Evolutionary conservation across 2,329 filamentous ascomycete genomes (phyloP).

Genomic region (Arthrinium phaeospermum): DNA sequence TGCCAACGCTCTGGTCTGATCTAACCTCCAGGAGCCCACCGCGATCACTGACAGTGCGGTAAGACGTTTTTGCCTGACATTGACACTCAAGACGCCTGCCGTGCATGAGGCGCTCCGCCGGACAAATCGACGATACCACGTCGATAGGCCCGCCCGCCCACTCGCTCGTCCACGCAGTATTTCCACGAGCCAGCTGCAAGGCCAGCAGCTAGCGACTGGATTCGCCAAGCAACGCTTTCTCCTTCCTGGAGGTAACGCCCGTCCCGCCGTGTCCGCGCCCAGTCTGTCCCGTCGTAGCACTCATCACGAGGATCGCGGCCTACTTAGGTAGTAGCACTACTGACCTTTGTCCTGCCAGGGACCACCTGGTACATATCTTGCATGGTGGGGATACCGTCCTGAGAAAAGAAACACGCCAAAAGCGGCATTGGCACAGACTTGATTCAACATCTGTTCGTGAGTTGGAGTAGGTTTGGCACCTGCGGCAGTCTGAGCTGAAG

Average conservation of each 20-base stretch:
- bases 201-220: neutral
- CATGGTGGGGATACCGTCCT: constrained; percentile 4
- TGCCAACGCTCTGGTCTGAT: constrained; percentile 5
- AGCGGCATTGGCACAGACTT: constrained; percentile 14
- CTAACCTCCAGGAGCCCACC: neutral
- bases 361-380: constrained; percentile 3
- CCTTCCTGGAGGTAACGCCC: neutral
- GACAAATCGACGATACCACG: neutral
- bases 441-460: constrained; percentile 14
- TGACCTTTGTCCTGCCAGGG: neutral
- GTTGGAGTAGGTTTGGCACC: constrained; percentile 8
- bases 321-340: neutral
- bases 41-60: neutral
- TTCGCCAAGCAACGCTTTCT: neutral
- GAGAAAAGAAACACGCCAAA: neutral
- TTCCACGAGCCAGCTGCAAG: neutral
- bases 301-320: neutral
- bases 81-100: constrained; percentile 2
- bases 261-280: neutral
- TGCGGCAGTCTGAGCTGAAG: neutral
- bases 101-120: constrained; percentile 1
- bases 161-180: too few relatives aligned
- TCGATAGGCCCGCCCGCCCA: neutral
- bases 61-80: neutral
- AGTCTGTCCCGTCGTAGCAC: neutral